Conservation (phyloP, 768 basidiomycete genomes). For the Boletus coccyginus region DNA sequence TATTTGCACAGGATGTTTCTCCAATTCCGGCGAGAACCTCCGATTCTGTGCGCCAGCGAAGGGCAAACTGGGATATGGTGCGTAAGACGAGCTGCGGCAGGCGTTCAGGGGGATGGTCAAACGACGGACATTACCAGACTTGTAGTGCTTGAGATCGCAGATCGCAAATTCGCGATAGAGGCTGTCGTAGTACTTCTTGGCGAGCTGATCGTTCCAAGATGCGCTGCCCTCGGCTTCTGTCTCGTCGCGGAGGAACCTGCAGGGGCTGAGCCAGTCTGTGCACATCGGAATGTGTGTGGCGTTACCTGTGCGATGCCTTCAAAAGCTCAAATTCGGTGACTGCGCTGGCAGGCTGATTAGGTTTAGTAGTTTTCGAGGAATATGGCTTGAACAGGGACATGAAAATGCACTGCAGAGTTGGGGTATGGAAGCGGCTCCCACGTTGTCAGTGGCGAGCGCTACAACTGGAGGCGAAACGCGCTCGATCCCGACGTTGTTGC, state of each 20-base stretch:
- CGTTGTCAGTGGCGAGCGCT: background rate
- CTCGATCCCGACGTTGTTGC: background rate
- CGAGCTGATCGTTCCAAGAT: slow-evolving; percentile 81
- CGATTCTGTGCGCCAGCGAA: slow-evolving; percentile 91
- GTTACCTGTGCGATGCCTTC: slow-evolving; percentile 67
- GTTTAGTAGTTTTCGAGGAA: background rate
- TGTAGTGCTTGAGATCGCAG: slow-evolving; percentile 95
- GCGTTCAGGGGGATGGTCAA: background rate
- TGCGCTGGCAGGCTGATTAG: background rate
- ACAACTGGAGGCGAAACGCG: too few species aligned
- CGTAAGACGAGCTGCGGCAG: background rate
- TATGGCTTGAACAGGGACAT: slow-evolving; percentile 18
- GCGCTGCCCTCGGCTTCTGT: background rate
- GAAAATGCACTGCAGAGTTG: background rate
- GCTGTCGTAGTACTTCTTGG: slow-evolving; percentile 82
- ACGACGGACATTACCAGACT: slow-evolving; percentile 73
- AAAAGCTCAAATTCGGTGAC: slow-evolving; percentile 72
- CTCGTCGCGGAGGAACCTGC: slow-evolving; percentile 73
- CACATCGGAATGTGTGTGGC: background rate
- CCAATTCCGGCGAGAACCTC: slow-evolving; percentile 87
- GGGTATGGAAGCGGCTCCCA: background rate
- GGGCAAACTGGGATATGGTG: slow-evolving; percentile 57
- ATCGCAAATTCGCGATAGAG: slow-evolving; percentile 92
- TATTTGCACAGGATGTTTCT: slow-evolving; percentile 85
- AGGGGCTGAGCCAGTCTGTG: background rate